Percentiles rank a stretch among this genome's conserved stretches.
These are phyloP conservation scores for Letharia columbiana DNA, from an alignment of 495 filamentous ascomycete species.

Conservation along the genomic window DNA sequence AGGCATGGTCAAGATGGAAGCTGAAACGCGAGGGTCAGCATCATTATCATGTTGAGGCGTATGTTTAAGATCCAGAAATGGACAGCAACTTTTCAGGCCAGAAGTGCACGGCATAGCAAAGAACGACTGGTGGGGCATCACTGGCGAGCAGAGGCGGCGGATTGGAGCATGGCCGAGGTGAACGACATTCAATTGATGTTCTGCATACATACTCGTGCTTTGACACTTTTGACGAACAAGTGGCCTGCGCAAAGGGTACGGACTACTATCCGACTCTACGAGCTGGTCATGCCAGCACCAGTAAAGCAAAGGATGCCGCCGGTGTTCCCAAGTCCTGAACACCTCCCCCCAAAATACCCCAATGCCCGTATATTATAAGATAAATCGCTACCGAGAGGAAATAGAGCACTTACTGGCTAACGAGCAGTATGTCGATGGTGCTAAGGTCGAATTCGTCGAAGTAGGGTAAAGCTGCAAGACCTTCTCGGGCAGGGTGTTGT, in stretches of 20 bases:
- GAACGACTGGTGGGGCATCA: not conserved
- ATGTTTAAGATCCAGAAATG: conserved; percentile 20
- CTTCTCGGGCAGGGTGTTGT: conserved; percentile 94
- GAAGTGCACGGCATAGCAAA: not conserved
- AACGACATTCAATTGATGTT: conserved; percentile 17
- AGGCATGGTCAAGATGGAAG: conserved; percentile 97
- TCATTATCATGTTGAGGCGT: not conserved
- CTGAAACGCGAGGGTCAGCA: conserved; percentile 38
- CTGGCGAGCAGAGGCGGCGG: not conserved
- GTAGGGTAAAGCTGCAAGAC: conserved; percentile 85
- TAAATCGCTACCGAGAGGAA: conserved; percentile 6
- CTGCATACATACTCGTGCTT: conserved; percentile 15
- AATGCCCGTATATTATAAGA: not conserved
- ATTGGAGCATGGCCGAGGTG: conserved; percentile 1
- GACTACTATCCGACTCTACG: not conserved
- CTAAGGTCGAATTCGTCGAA: conserved; percentile 98
- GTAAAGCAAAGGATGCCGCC: conserved; percentile 1
- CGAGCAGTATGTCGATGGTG: conserved; percentile 90
- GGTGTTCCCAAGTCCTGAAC: not conserved
- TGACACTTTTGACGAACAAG: not conserved
- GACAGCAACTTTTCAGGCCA: not conserved
- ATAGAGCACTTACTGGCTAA: conserved; percentile 80
- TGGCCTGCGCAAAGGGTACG: not conserved
- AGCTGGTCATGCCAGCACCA: not conserved
- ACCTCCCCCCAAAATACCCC: not conserved